Conservation (phyloP, 768 basidiomycete species). For the Omphalotus guepiniiformis region DNA sequence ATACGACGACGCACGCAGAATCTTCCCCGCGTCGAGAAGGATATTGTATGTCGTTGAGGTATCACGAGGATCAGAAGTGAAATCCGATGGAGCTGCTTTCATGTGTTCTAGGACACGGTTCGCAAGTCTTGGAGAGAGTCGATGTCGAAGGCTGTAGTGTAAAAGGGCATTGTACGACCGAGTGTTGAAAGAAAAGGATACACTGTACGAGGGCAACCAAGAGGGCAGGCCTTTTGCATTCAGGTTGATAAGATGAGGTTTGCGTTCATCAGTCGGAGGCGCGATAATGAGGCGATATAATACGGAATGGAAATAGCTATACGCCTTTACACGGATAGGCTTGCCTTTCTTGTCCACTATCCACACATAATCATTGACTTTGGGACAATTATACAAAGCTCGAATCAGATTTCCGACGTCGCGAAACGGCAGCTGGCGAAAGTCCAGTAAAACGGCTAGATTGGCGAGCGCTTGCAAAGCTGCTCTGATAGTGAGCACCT, state of each 20-base stretch:
- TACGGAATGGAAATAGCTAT: constrained; percentile 46
- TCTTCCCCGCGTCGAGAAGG: constrained; percentile 49
- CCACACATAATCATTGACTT: constrained; percentile 35
- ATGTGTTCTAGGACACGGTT: constrained; percentile 52
- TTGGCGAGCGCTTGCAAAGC: constrained; percentile 61
- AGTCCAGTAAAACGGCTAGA: constrained; percentile 48
- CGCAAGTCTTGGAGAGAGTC: constrained; percentile 46
- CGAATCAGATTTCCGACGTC: constrained; percentile 43
- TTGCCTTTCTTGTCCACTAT: constrained; percentile 22
- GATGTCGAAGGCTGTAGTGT: constrained; percentile 61
- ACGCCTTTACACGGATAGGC: constrained; percentile 31
- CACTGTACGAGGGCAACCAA: too few species aligned
- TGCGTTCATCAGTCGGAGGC: constrained; percentile 21
- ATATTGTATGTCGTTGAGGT: constrained; percentile 53
- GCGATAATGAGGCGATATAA: constrained; percentile 35
- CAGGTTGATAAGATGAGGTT: not conserved
- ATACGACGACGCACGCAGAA: constrained; percentile 43
- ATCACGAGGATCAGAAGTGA: not conserved
- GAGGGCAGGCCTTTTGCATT: constrained; percentile 9
- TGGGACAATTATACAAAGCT: constrained; percentile 43
- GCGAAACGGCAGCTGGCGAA: constrained; percentile 41
- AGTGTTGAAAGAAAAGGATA: too few species aligned
- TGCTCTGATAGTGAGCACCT: constrained; percentile 21
- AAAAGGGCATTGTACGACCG: constrained; percentile 59
- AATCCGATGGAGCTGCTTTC: constrained; percentile 23